Evolutionary conservation across 495 filamentous ascomycete genomes (phyloP).

Genomic region (Cercophora sp.): DNA sequence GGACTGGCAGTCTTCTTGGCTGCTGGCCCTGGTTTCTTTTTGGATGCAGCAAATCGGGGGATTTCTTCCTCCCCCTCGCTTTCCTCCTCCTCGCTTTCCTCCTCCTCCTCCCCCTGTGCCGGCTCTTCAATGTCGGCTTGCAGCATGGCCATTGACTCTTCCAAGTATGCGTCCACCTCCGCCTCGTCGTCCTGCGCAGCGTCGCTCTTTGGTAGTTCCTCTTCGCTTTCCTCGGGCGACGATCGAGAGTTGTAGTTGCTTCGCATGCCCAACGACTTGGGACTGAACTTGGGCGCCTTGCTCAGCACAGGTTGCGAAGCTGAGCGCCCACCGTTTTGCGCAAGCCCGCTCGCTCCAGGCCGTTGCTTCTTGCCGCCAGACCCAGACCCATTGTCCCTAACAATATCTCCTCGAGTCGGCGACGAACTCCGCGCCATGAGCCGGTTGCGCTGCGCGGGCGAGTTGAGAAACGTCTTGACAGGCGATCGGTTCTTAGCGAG

Average conservation of each 20-base stretch:
- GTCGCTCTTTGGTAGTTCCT: constrained; percentile 24
- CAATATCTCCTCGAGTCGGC: no score
- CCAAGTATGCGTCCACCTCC: constrained; percentile 21
- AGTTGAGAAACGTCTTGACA: constrained; percentile 52
- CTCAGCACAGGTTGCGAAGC: constrained; percentile 20
- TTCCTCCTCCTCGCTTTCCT: constrained; percentile 9
- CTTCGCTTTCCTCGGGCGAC: constrained; percentile 20
- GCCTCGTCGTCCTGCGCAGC: constrained; percentile 26
- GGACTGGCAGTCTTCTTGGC: constrained; percentile 14
- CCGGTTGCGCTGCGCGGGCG: constrained; percentile 50
- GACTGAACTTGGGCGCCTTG: constrained; percentile 3
- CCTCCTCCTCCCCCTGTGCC: constrained; percentile 25
- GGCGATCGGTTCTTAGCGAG: no score
- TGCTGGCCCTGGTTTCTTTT: constrained; percentile 22
- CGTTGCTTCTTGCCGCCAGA: no score
- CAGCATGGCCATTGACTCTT: constrained; percentile 37
- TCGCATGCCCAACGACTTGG: no score
- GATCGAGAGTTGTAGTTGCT: no score
- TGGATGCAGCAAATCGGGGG: constrained; percentile 10
- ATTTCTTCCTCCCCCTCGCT: constrained; percentile 8
- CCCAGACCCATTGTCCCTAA: no score
- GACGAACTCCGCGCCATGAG: constrained; percentile 40
- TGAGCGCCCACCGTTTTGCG: no score
- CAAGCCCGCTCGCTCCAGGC: no score
- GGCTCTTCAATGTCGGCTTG: constrained; percentile 21